Percentiles rank a stretch among this genome's conserved stretches.
phyloP scores from a whole-genome alignment of 257 asterid genomes.

The Solanum dulcamara region DNA sequence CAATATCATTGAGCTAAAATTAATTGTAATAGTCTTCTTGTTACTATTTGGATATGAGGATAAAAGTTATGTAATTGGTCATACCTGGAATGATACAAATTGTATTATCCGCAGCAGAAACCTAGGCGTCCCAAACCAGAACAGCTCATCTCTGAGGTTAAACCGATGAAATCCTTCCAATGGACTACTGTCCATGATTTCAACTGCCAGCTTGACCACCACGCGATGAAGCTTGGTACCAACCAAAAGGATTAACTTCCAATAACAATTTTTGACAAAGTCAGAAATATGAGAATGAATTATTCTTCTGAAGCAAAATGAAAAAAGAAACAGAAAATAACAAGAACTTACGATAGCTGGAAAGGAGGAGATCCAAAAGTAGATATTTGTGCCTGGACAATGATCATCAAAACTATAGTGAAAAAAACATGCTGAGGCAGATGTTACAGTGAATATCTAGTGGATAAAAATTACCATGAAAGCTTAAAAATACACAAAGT shows the following conservation, averaged over 20 bases:
- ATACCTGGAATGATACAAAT: constrained; percentile 78
- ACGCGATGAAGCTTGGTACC: constrained; percentile 84
- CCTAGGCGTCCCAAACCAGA: constrained; percentile 91
- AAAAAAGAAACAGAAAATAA: background rate
- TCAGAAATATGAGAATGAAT: background rate
- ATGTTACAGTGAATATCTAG: background rate
- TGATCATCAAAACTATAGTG: background rate
- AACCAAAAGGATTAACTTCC: constrained; percentile 68
- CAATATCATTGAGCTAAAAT: background rate
- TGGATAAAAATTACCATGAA: constrained; percentile 21
- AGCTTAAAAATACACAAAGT: constrained; percentile 22
- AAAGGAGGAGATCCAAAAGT: constrained; percentile 84
- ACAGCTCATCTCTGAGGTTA: constrained; percentile 83
- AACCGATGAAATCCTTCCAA: constrained; percentile 47
- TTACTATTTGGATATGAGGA: background rate
- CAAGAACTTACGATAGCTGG: constrained; percentile 56
- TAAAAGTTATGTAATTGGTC: background rate
- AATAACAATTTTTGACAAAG: background rate
- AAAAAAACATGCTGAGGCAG: background rate
- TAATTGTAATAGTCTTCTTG: background rate
- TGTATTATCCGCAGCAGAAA: constrained; percentile 73
- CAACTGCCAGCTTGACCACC: constrained; percentile 82
- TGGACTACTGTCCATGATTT: constrained; percentile 51
- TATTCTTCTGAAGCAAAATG: background rate
- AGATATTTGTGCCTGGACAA: constrained; percentile 70